phyloP scores from a whole-genome alignment of 1,139 yeast species.

The Debaryomycetaceae sp. region DNA sequence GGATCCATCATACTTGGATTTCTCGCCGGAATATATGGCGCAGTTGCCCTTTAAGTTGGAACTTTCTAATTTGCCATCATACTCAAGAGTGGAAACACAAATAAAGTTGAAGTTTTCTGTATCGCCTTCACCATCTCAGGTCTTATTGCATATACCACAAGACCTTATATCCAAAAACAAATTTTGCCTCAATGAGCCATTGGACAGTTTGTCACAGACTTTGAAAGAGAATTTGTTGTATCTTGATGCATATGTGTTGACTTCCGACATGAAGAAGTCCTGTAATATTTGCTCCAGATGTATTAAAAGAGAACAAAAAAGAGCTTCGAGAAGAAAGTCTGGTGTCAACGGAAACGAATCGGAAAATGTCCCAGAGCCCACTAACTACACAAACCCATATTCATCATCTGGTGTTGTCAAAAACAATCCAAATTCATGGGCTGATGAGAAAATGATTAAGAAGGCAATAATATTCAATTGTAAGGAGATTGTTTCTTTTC shows the following conservation, averaged over 20 bases:
- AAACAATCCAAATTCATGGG: conserved; percentile 56
- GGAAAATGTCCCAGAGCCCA: conserved; percentile 6
- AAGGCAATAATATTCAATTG: conserved; percentile 89
- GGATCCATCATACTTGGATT: conserved; percentile 35
- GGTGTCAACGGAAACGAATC: conserved; percentile 35
- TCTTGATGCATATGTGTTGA: conserved; percentile 66
- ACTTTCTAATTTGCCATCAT: conserved; percentile 64
- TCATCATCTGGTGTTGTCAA: conserved; percentile 28
- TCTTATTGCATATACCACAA: conserved; percentile 72
- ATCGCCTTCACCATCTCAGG: conserved; percentile 71
- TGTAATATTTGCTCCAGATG: conserved; percentile 85
- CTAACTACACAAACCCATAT: conserved; percentile 11
- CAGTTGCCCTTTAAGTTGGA: conserved; percentile 57
- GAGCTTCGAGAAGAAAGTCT: conserved; percentile 84
- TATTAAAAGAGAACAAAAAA: conserved; percentile 84
- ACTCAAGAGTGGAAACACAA: conserved; percentile 93
- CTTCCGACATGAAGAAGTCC: conserved; percentile 48
- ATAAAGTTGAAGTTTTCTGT: conserved; percentile 69
- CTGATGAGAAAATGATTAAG: conserved; percentile 71
- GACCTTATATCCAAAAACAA: conserved; percentile 87
- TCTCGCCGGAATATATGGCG: conserved; percentile 33
- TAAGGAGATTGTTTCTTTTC: conserved; percentile 77
- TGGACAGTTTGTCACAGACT: conserved; percentile 40
- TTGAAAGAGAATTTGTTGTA: conserved; percentile 53
- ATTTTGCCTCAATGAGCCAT: conserved; percentile 56